Evolutionary conservation across 495 filamentous ascomycete genomes (phyloP).

Genomic region (Melanomma pulvis-pyrius): DNA sequence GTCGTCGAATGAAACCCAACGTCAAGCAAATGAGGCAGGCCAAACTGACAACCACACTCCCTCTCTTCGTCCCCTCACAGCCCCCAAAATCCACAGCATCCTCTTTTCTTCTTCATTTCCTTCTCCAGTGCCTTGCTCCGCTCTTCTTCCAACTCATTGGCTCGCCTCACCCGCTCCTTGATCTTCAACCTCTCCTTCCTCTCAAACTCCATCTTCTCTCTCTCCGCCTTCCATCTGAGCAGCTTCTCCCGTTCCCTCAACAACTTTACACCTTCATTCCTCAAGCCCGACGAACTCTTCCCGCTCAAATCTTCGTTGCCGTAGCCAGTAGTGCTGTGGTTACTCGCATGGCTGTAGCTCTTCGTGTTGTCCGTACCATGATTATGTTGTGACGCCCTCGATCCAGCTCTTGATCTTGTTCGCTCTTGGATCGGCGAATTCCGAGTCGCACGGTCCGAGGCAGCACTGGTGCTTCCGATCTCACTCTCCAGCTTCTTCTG

Average conservation of each 20-base stretch:
- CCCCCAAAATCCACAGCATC: slow-evolving; percentile 17
- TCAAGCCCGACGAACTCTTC: neutral
- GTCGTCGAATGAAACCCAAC: neutral
- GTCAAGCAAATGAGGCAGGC: neutral
- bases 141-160: slow-evolving; percentile 29
- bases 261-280: slow-evolving; percentile 41
- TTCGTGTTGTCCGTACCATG: neutral
- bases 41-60: neutral
- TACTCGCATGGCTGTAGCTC: neutral
- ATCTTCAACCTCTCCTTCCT: slow-evolving; percentile 29
- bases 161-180: slow-evolving; percentile 11
- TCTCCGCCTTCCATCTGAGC: slow-evolving; percentile 46
- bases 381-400: neutral
- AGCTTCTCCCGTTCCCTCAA: slow-evolving; percentile 51
- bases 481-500: slow-evolving; percentile 12
- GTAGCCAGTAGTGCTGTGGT: neutral
- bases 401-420: neutral
- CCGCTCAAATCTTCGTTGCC: neutral
- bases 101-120: slow-evolving; percentile 11
- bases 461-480: slow-evolving; percentile 8
- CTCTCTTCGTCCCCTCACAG: neutral
- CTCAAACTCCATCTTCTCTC: slow-evolving; percentile 45
- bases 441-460: slow-evolving; percentile 1
- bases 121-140: slow-evolving; percentile 10
- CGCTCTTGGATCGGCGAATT: neutral